Conservation (phyloP, 2,329 filamentous ascomycete species). For the Didymella lethalis region DNA sequence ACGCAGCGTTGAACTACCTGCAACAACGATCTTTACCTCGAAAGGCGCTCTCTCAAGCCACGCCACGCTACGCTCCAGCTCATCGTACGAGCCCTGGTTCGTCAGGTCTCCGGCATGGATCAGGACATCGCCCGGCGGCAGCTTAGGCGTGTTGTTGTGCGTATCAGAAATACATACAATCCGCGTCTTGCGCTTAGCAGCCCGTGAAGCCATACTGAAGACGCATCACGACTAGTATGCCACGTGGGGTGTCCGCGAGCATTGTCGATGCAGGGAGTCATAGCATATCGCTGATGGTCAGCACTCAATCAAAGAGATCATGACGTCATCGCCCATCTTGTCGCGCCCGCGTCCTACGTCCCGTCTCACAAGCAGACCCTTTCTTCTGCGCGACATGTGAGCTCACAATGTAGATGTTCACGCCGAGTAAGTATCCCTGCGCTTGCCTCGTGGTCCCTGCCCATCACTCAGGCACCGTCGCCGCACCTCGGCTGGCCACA, state of each 20-base stretch:
- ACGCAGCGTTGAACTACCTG: conserved; percentile 58
- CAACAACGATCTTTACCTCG: conserved; percentile 74
- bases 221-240: conserved; percentile 5
- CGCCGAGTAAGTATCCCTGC: conserved; percentile 8
- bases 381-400: not conserved
- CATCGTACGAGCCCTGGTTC: conserved; percentile 69
- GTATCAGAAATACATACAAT: conserved; percentile 81
- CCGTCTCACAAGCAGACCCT: not conserved
- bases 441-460: conserved; percentile 14
- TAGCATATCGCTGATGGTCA: conserved; percentile 1
- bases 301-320: not conserved
- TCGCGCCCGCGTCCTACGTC: not conserved
- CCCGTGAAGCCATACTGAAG: conserved; percentile 1
- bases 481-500: conserved; percentile 14
- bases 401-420: not conserved
- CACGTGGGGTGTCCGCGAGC: conserved; percentile 1
- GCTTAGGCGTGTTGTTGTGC: conserved; percentile 69
- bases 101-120: conserved; percentile 81
- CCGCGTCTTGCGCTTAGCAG: conserved; percentile 57
- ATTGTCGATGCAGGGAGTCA: conserved; percentile 8
- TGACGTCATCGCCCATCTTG: conserved; percentile 11
- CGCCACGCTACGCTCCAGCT: conserved; percentile 66
- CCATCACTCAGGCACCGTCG: conserved; percentile 15
- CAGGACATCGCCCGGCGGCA: conserved; percentile 76
- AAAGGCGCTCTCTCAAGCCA: conserved; percentile 75